Percentiles rank a stretch among this genome's conserved stretches.
These are phyloP conservation scores for Amphibolis antarctica DNA, from an alignment of 106 monocot species.

Conservation along the genomic window DNA sequence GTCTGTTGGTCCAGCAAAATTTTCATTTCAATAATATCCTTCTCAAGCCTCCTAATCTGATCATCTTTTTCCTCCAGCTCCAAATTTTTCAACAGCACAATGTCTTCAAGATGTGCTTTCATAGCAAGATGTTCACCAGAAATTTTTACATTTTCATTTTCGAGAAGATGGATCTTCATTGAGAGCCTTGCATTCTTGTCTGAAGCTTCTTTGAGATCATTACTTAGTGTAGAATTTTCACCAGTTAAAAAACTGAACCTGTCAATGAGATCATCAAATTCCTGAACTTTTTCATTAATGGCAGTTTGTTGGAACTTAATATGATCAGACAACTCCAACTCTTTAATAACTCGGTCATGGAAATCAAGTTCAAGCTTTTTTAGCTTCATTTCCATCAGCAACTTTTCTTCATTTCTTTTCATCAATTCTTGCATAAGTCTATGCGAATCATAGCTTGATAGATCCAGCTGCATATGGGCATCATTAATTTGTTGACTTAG, in stretches of 20 bases:
- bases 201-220: slow-evolving; percentile 1
- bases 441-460: neutral
- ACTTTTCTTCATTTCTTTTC: neutral
- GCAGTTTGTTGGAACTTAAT: neutral
- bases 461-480: neutral
- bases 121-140: slow-evolving; percentile 41
- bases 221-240: neutral
- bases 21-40: slow-evolving; percentile 35
- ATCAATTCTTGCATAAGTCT: neutral
- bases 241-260: slow-evolving; percentile 5
- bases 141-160: slow-evolving; percentile 6
- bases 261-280: slow-evolving; percentile 1
- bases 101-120: slow-evolving; percentile 28
- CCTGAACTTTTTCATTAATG: slow-evolving; percentile 1
- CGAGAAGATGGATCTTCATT: neutral
- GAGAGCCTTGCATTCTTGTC: slow-evolving; percentile 1
- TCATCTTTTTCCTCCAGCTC: slow-evolving; percentile 32
- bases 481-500: neutral
- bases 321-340: slow-evolving; percentile 1
- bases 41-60: slow-evolving; percentile 32
- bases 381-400: slow-evolving; percentile 5
- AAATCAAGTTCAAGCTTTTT: slow-evolving; percentile 1
- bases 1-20: slow-evolving; percentile 31
- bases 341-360: neutral
- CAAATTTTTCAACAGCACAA: slow-evolving; percentile 16